Percentiles rank a stretch among this genome's conserved stretches.
Evolutionary conservation across 2,329 filamentous ascomycete species (phyloP).

Genomic region (Aspergillus terreus): DNA sequence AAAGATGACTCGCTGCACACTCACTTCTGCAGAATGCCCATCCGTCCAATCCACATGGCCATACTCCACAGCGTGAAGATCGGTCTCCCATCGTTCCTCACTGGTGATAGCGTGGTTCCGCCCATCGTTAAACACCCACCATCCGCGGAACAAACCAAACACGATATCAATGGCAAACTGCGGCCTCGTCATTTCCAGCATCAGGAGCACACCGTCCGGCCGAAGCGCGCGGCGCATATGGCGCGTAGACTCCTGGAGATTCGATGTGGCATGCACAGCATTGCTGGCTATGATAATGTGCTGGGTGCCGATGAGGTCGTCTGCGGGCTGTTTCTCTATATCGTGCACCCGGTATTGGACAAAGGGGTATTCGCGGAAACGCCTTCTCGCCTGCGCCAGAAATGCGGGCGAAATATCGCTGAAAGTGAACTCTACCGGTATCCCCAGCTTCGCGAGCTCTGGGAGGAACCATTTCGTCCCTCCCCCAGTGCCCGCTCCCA

Average conservation of each 20-base stretch:
- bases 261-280: conserved; percentile 34
- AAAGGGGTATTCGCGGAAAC: conserved; percentile 25
- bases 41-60: conserved; percentile 34
- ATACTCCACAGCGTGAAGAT: conserved; percentile 27
- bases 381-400: conserved; percentile 30
- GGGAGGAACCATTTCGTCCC: conserved; percentile 31
- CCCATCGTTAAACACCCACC: conserved; percentile 40
- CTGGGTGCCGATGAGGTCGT: conserved; percentile 18
- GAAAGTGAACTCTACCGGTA: conserved; percentile 38
- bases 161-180: conserved; percentile 30
- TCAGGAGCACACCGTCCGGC: conserved; percentile 27
- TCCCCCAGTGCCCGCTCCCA: conserved; percentile 39
- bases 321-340: conserved; percentile 24
- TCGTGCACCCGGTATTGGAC: conserved; percentile 26
- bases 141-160: conserved; percentile 35
- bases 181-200: conserved; percentile 30
- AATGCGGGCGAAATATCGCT: conserved; percentile 37
- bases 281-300: conserved; percentile 36
- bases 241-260: conserved; percentile 20
- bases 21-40: conserved; percentile 22
- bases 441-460: conserved; percentile 20
- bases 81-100: conserved; percentile 21
- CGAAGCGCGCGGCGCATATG: conserved; percentile 25
- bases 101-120: conserved; percentile 28
- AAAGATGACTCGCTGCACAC: conserved; percentile 22